These are phyloP conservation scores for Coemansia sp. DNA, from an alignment of 192 early-diverging fungal genomes.

Conservation along the genomic window DNA sequence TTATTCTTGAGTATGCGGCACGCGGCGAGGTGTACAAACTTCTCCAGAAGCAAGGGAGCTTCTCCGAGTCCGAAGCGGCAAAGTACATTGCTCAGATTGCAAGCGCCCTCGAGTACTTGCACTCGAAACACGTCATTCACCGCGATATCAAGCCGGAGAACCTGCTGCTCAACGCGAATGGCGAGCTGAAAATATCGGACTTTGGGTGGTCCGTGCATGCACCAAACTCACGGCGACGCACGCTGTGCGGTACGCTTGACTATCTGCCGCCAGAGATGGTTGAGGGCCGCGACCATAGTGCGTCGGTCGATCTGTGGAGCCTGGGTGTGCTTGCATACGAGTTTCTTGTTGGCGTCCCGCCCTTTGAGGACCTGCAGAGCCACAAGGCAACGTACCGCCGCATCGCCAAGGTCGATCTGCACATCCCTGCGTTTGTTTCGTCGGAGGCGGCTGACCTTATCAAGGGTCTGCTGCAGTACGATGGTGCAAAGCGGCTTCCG, in stretches of 20 bases:
- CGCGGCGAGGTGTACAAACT: constrained; percentile 91
- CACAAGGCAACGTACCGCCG: constrained; percentile 74
- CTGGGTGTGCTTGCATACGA: constrained; percentile 92
- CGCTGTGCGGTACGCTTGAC: constrained; percentile 93
- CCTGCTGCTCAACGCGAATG: constrained; percentile 78
- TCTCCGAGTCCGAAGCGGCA: constrained; percentile 74
- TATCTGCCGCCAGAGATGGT: constrained; percentile 98
- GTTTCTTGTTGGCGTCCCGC: constrained; percentile 88
- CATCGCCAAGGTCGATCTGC: constrained; percentile 82
- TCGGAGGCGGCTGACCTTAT: constrained; percentile 85
- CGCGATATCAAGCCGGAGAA: constrained; percentile 98
- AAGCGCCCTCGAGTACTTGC: constrained; percentile 81
- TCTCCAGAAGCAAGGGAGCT: constrained; percentile 67
- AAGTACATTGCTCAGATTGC: constrained; percentile 92
- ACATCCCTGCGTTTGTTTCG: constrained; percentile 78
- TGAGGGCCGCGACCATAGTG: constrained; percentile 76
- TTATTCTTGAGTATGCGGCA: constrained; percentile 96
- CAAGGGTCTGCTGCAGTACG: constrained; percentile 68
- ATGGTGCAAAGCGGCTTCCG: constrained; percentile 68
- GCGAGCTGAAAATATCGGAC: constrained; percentile 93
- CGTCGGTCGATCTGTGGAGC: constrained; percentile 88
- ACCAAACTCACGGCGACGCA: constrained; percentile 74
- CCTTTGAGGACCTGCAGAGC: constrained; percentile 76
- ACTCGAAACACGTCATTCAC: constrained; percentile 90
- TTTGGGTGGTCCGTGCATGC: constrained; percentile 98